Base-by-base conservation (phyloP, 345 rosid species). In the Noccaea bulbosa region DNA sequence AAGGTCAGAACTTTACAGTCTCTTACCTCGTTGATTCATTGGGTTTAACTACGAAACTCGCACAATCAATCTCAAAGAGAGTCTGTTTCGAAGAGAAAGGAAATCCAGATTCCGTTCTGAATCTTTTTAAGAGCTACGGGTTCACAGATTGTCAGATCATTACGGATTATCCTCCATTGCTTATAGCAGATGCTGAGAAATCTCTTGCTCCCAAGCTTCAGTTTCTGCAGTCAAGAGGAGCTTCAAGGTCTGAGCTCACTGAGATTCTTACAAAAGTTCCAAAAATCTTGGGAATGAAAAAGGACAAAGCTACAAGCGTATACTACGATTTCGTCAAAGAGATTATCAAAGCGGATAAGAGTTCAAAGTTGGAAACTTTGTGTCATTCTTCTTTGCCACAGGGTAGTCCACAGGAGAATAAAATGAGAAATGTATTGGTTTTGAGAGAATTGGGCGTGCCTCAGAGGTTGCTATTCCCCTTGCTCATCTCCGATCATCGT, bases 391-490 rank as follows among this genome's bases (percentile, higher is more conserved):
- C 5, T 15, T 11, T 4, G 15, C 22, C 60, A 30, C 40, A 15
- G 1, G 10, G 20, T 8, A 33, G 34, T 38, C 6, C 7, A 17
- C 49, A 15, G 8, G 51, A 63, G 73, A 50, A 49, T 8, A 49
- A 65, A 1, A 5, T 49, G 32, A 24, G 62, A 1, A 82, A 77
- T 12, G 1, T 69, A 0, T 55, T 5, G 5, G 32, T 11, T 40
- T 63, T 79, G 50, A 64, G 73, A 50, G 73, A 41, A 7, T 6
- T 71, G 2, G 76, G 83, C 0, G 0, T 79, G 30, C 71, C 80
- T 12, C 64, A 67, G 20, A 2, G 10, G 1, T 5, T 33, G 34
- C n/a, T 79, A 3, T 35, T 65, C 12, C 1, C 49, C 5, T n/a
- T 67, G 70, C 11, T 79, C 0, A 37, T 12, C 5, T 11, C 43